These are phyloP conservation scores for Cucumis variabilis DNA, from an alignment of 331 rosid genomes.

Conservation along the genomic window DNA sequence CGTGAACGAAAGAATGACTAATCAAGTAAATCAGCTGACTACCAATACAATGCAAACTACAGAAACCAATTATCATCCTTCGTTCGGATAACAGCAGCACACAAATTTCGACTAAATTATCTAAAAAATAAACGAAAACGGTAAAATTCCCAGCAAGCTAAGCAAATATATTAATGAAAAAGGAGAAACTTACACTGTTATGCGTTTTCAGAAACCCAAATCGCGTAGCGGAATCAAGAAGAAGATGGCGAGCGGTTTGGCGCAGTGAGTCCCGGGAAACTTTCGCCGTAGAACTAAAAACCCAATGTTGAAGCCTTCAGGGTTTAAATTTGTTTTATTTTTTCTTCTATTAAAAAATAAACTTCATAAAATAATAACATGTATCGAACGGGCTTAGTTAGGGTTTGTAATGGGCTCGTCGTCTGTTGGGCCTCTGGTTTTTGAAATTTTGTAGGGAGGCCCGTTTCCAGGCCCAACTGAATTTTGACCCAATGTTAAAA, in stretches of 20 bases:
- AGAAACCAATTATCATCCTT: not conserved
- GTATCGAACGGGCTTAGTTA: not conserved
- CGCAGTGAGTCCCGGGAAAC: constrained; percentile 2
- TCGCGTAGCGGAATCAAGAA: not conserved
- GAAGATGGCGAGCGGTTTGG: not conserved
- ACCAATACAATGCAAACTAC: not conserved
- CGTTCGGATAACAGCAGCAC: not conserved
- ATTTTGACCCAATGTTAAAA: too few relatives aligned
- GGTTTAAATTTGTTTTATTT: not conserved
- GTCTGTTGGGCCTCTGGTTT: not conserved
- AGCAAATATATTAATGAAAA: not conserved
- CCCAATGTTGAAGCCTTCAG: not conserved
- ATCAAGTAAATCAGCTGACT: not conserved
- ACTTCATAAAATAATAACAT: not conserved
- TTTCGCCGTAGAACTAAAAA: not conserved
- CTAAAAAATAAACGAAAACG: not conserved
- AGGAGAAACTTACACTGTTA: not conserved
- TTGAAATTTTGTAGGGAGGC: too few relatives aligned
- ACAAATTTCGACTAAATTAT: not conserved
- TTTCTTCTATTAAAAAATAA: not conserved
- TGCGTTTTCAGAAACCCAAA: not conserved
- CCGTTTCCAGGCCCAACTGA: too few relatives aligned
- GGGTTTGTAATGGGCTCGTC: not conserved
- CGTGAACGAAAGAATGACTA: not conserved
- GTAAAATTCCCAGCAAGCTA: not conserved